Conservation (phyloP, 2,329 filamentous ascomycete species). For the Podosphaera leucotricha region DNA sequence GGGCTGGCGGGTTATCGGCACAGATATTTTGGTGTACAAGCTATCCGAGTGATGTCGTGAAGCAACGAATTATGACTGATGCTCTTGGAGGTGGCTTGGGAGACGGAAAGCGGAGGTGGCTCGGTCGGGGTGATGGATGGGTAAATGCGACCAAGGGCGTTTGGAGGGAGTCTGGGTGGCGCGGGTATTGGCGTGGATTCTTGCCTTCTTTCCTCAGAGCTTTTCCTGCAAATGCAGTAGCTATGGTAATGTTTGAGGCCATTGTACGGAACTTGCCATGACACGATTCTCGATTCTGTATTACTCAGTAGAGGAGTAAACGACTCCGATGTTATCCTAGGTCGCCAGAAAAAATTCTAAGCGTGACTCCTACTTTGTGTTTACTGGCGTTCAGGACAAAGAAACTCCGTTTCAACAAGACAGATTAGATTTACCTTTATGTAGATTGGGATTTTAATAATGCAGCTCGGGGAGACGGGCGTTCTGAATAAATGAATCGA, state of each 20-base stretch:
- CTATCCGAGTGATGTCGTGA: conserved; percentile 82
- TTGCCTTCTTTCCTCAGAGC: conserved; percentile 80
- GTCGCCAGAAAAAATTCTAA: too few species aligned
- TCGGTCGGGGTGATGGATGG: conserved; percentile 70
- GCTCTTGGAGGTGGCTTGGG: conserved; percentile 46
- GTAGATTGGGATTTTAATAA: too few species aligned
- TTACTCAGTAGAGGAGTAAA: too few species aligned
- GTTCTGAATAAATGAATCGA: too few species aligned
- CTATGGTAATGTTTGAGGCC: conserved; percentile 77
- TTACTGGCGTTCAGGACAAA: too few species aligned
- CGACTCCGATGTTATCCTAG: too few species aligned
- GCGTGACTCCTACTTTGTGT: too few species aligned
- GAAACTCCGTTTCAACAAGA: too few species aligned
- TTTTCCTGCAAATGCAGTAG: conserved; percentile 89
- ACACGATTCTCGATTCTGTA: neutral
- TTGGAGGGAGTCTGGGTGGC: conserved; percentile 50
- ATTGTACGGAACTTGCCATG: conserved; percentile 44
- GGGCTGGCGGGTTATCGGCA: conserved; percentile 80
- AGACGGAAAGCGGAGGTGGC: conserved; percentile 46
- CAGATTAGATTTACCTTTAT: too few species aligned
- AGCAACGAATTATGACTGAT: conserved; percentile 95
- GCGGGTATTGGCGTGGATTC: conserved; percentile 82
- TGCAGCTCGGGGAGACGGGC: too few species aligned
- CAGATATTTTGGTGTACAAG: conserved; percentile 88
- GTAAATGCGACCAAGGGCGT: conserved; percentile 55